Evolutionary conservation across 495 filamentous ascomycete species (phyloP).

Genomic region (Penicillium tannophilum): DNA sequence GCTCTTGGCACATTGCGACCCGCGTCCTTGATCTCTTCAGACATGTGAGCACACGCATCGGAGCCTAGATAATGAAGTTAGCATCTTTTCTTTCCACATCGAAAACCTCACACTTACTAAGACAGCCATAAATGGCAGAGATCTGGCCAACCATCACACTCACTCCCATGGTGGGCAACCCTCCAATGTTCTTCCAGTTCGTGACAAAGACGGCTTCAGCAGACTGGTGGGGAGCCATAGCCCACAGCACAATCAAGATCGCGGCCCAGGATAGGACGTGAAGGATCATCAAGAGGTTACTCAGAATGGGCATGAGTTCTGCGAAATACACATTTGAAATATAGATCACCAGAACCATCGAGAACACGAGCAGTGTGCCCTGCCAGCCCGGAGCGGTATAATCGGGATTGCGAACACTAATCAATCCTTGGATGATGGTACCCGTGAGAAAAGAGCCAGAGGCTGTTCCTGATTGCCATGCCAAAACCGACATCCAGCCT

Average conservation of each 20-base stretch:
- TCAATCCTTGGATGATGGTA: slow-evolving; percentile 48
- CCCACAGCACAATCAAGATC: slow-evolving; percentile 40
- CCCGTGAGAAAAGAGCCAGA: slow-evolving; percentile 45
- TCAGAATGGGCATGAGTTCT: slow-evolving; percentile 38
- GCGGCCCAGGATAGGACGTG: slow-evolving; percentile 46
- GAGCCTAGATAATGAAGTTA: slow-evolving; percentile 26
- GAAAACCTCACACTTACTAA: slow-evolving; percentile 20
- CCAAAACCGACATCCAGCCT: slow-evolving; percentile 50
- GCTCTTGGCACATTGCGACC: slow-evolving; percentile 39
- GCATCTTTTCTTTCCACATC: neutral
- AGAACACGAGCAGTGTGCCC: slow-evolving; percentile 48
- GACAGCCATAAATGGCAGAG: slow-evolving; percentile 36
- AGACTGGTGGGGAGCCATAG: slow-evolving; percentile 38
- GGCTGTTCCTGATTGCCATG: slow-evolving; percentile 43
- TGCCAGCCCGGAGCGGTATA: slow-evolving; percentile 45
- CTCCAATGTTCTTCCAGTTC: slow-evolving; percentile 47
- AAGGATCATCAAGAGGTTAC: slow-evolving; percentile 39
- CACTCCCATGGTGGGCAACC: slow-evolving; percentile 50
- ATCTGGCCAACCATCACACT: slow-evolving; percentile 54
- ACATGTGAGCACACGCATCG: slow-evolving; percentile 41
- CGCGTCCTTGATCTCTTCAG: slow-evolving; percentile 50
- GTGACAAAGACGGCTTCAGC: slow-evolving; percentile 47
- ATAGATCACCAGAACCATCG: slow-evolving; percentile 40
- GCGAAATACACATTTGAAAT: slow-evolving; percentile 47
- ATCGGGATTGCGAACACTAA: slow-evolving; percentile 36